phyloP scores from a whole-genome alignment of 352 stramenopile genomes.

The Phytophthora meadii region DNA sequence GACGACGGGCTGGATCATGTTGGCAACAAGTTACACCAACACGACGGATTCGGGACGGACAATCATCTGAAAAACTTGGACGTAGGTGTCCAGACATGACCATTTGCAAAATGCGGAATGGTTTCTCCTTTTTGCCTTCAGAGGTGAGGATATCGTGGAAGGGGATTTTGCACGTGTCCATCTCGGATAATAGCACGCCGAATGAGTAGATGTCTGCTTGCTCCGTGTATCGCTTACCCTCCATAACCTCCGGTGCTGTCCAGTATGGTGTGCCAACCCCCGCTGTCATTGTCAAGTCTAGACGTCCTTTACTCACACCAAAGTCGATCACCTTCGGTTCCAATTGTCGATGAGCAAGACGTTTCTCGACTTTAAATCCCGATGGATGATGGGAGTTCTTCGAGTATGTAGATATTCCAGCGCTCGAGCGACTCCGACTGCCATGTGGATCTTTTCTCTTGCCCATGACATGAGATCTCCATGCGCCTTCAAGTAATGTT shows the following conservation, averaged over 20 bases:
- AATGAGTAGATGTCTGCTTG: slow-evolving; percentile 70
- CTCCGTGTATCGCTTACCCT: slow-evolving; percentile 51
- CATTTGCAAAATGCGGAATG: slow-evolving; percentile 46
- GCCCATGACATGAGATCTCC: slow-evolving; percentile 26
- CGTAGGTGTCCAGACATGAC: neutral
- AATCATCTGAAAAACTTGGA: neutral
- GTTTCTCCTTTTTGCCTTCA: slow-evolving; percentile 30
- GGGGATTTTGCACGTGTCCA: slow-evolving; percentile 8
- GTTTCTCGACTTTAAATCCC: slow-evolving; percentile 50
- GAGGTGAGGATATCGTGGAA: slow-evolving; percentile 13
- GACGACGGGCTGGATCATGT: neutral
- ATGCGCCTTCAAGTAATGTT: slow-evolving; percentile 30
- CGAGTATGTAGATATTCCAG: slow-evolving; percentile 46
- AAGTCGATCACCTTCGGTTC: slow-evolving; percentile 46
- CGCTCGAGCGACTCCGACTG: slow-evolving; percentile 35
- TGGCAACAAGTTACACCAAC: neutral
- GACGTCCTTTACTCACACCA: slow-evolving; percentile 1
- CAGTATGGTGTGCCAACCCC: slow-evolving; percentile 21
- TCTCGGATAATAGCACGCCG: slow-evolving; percentile 48
- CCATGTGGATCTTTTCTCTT: slow-evolving; percentile 17
- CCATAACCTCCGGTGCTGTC: slow-evolving; percentile 9
- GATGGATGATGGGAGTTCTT: slow-evolving; percentile 42
- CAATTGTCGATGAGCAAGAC: slow-evolving; percentile 39
- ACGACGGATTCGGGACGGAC: neutral
- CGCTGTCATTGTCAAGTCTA: slow-evolving; percentile 23